A percentile compares a stretch with the other conserved stretches of the same genome.
Conservation (phyloP, 768 basidiomycete species). For the Dioszegia aurantiaca region DNA sequence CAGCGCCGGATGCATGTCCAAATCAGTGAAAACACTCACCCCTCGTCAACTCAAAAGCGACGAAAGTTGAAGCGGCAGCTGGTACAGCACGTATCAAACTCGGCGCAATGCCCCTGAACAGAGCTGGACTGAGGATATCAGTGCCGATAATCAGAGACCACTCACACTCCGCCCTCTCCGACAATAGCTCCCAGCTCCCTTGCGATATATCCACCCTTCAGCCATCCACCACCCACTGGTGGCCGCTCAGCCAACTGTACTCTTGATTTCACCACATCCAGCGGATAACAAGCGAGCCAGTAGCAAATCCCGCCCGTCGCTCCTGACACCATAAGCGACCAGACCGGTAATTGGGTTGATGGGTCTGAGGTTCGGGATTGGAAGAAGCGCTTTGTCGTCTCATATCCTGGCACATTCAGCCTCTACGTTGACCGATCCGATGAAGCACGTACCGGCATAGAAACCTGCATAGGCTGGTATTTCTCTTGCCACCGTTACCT, state of each 20-base stretch:
- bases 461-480: constrained; percentile 95
- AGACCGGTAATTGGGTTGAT: constrained; percentile 23
- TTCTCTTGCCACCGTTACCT: constrained; percentile 88
- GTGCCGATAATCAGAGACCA: constrained; percentile 16
- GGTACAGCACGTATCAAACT: constrained; percentile 65
- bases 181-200: constrained; percentile 67
- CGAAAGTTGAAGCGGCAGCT: constrained; percentile 85
- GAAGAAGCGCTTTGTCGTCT: constrained; percentile 80
- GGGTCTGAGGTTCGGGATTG: constrained; percentile 4
- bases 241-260: constrained; percentile 75
- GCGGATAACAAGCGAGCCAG: constrained; percentile 89
- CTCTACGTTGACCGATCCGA: neutral
- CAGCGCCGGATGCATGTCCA: neutral
- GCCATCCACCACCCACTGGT: constrained; percentile 60
- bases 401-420: constrained; percentile 62
- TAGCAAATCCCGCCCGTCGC: constrained; percentile 66
- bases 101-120: constrained; percentile 45
- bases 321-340: constrained; percentile 51
- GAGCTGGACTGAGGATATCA: constrained; percentile 22
- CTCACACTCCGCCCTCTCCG: constrained; percentile 70
- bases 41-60: constrained; percentile 79
- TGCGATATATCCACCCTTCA: constrained; percentile 63
- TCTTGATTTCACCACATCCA: constrained; percentile 89
- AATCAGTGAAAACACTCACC: constrained; percentile 32
- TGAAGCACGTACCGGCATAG: constrained; percentile 50